Base-by-base conservation (phyloP, 2,329 filamentous ascomycete genomes). In the Aspergillus hiratsukae region DNA sequence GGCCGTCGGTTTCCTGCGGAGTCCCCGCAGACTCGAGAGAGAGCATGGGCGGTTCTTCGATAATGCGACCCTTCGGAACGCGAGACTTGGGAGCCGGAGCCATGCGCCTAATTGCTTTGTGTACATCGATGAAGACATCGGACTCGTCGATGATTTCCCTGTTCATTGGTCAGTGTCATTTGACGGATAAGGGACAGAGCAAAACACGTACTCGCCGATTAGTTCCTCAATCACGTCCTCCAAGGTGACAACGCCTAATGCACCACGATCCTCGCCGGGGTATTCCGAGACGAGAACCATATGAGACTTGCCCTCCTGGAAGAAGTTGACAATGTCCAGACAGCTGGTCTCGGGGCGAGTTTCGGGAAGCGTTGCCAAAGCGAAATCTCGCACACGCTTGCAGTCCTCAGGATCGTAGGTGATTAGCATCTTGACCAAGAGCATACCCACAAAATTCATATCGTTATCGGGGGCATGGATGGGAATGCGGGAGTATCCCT, bases 101-200 rank as follows among this genome's bases (percentile, higher is more conserved):
- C 67, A 95, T 83, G 52, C 94, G 89, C 56, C 94, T 86, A 64
- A 99, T 97, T 23, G 94, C 94, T 78, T 97, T 97, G 80, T 97
- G 94, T 2, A 99, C 91, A 72, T 99, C 94, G 61, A 99, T 88
- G 68, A 96, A 99, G 10, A 99, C 94, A 74, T 99, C 94, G 0
- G 93, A 97, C 74, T 99, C 94, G 71, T 99, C 94, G 60, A 99
- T 95, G 62, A 97, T 99, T 81, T 99, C 94, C 79, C 89, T 92
- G 56, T 8, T 23, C 37, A 27, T 25, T n/a, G 8, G 67, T 75
- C 54, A 69, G 56, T 35, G 60, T 19, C 10, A 49, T 11, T 17
- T 3, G 4, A 2, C 4, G 14, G 19, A 28, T 46, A 14, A 35
- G 48, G 11, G 49, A 27, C 5, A 29, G 37, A n/a, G 45, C 31